Percentiles rank a stretch among this genome's conserved stretches.
Evolutionary conservation across 2,329 filamentous ascomycete genomes (phyloP).

Genomic region (Aspergillus sojae): DNA sequence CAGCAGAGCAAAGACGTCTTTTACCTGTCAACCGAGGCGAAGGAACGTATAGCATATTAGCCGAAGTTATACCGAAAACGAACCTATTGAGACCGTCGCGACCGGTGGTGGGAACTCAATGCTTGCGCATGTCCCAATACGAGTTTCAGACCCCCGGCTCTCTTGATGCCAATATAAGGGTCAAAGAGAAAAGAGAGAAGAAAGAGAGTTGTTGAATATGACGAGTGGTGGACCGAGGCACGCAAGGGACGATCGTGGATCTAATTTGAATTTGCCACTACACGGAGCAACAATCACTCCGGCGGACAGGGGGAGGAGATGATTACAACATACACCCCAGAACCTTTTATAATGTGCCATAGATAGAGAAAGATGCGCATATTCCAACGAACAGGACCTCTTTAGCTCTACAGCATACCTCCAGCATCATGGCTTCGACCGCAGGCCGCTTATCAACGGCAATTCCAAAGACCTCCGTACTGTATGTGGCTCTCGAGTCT

Average conservation of each 20-base stretch:
- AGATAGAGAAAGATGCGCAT: background rate
- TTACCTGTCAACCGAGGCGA: conserved; percentile 35
- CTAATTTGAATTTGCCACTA: background rate
- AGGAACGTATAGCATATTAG: conserved; percentile 18
- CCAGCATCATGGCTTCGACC: background rate
- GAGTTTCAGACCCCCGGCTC: too few relatives aligned
- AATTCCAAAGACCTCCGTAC: background rate
- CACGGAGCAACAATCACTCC: background rate
- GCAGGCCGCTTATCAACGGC: background rate
- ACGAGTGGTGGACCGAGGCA: background rate
- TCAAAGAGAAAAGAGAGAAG: background rate
- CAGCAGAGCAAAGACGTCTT: conserved; percentile 47
- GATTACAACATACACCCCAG: background rate
- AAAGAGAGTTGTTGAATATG: background rate
- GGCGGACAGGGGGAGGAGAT: background rate
- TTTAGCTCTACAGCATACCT: background rate
- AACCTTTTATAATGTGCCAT: background rate
- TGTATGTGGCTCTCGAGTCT: background rate
- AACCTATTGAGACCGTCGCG: too few relatives aligned
- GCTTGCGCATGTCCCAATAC: too few relatives aligned
- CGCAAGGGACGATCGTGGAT: background rate
- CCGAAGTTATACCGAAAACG: too few relatives aligned
- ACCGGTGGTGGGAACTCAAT: too few relatives aligned
- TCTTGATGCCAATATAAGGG: background rate
- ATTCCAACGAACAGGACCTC: background rate